These are phyloP conservation scores for Cydonia oblonga DNA, from an alignment of 331 rosid species.

Conservation along the genomic window DNA sequence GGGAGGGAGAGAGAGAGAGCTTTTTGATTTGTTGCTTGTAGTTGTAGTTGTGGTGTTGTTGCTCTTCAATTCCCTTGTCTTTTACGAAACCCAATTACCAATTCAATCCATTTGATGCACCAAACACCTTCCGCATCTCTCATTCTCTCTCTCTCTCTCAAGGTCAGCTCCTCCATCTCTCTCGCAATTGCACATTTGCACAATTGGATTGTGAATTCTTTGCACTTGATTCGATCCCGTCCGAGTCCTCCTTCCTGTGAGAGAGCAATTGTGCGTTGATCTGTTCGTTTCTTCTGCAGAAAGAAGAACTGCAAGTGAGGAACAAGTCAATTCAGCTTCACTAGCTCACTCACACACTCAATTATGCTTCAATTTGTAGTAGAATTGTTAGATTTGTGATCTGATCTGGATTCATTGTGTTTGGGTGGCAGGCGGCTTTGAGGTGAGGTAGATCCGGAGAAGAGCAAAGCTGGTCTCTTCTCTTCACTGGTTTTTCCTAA, in stretches of 20 bases:
- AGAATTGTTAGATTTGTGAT: background rate
- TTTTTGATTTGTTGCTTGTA: conserved; percentile 3
- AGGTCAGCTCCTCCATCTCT: conserved; percentile 22
- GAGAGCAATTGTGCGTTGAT: background rate
- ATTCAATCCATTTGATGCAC: conserved; percentile 19
- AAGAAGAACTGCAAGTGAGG: background rate
- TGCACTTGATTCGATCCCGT: conserved; percentile 37
- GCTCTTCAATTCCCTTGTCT: conserved; percentile 31
- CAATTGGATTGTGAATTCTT: too few species aligned
- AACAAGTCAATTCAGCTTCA: background rate
- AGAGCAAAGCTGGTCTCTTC: conserved; percentile 10
- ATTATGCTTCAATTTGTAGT: background rate
- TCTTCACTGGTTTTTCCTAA: conserved; percentile 16
- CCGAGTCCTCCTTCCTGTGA: background rate
- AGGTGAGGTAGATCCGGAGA: conserved; percentile 58
- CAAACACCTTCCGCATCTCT: conserved; percentile 23
- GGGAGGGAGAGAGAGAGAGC: too few species aligned
- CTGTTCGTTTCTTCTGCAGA: background rate
- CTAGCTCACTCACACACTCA: background rate
- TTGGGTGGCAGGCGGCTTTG: conserved; percentile 41
- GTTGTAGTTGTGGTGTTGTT: conserved; percentile 2
- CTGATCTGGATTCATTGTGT: conserved; percentile 22
- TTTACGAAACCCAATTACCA: conserved; percentile 30
- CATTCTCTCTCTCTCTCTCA: conserved; percentile 17
- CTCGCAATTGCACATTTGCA: background rate